Conservation (phyloP, 2,329 filamentous ascomycete species). For the Ophiocordyceps camponoti-floridani region DNA sequence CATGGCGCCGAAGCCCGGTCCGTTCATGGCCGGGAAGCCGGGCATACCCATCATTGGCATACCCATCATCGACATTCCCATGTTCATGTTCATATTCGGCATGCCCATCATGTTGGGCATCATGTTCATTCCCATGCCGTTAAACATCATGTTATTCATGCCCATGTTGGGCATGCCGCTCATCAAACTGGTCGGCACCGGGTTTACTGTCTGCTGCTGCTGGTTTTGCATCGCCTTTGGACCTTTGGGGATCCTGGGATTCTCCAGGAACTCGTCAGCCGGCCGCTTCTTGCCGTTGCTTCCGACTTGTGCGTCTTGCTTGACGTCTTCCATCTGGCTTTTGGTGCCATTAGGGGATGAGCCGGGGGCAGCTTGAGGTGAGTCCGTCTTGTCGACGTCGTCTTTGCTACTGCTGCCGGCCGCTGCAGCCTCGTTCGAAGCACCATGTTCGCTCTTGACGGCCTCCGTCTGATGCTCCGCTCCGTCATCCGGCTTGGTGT, state of each 20-base stretch:
- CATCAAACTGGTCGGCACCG: conserved; percentile 28
- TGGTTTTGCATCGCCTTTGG: conserved; percentile 47
- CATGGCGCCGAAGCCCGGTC: conserved; percentile 7
- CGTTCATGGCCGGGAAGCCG: conserved; percentile 13
- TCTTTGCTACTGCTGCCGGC: conserved; percentile 1
- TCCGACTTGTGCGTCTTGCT: conserved; percentile 18
- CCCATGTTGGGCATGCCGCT: conserved; percentile 19
- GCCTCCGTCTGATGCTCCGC: conserved; percentile 16
- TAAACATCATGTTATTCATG: conserved; percentile 20
- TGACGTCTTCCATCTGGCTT: conserved; percentile 9
- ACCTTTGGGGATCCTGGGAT: conserved; percentile 45
- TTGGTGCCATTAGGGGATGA: conserved; percentile 14
- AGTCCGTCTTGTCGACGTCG: conserved; percentile 16
- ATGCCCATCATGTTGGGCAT: conserved; percentile 22
- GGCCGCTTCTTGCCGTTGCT: conserved; percentile 56
- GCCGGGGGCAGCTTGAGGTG: conserved; percentile 9
- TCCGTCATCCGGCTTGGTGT: conserved; percentile 23
- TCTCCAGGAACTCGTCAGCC: conserved; percentile 53
- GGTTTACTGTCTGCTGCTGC: conserved; percentile 28
- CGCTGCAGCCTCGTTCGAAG: conserved; percentile 1
- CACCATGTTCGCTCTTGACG: conserved; percentile 7
- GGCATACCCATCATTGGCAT: conserved; percentile 13
- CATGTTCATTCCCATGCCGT: conserved; percentile 16
- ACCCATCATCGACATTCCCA: conserved; percentile 12
- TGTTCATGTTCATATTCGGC: conserved; percentile 10